These are phyloP conservation scores for Candida montana DNA, from an alignment of 805 yeast genomes.

Conservation along the genomic window DNA sequence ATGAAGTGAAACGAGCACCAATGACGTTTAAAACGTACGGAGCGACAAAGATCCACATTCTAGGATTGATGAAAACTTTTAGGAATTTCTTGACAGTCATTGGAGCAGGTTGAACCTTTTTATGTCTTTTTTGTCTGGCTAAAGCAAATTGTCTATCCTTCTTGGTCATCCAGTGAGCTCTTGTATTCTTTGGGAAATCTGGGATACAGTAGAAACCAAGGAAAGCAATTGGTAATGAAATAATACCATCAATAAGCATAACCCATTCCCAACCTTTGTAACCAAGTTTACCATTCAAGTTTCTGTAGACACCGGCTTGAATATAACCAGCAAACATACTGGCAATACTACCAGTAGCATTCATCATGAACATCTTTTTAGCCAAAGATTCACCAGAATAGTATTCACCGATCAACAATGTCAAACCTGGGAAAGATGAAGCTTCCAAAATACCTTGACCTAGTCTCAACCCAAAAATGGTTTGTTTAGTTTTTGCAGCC, in stretches of 20 bases:
- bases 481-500: slow-evolving; percentile 3
- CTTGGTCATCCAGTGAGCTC: slow-evolving; percentile 3
- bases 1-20: background rate
- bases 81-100: background rate
- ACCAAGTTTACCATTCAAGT: slow-evolving; percentile 34
- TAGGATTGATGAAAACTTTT: background rate
- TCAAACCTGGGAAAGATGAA: slow-evolving; percentile 11
- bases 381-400: slow-evolving; percentile 7
- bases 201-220: slow-evolving; percentile 40
- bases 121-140: slow-evolving; percentile 2
- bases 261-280: slow-evolving; percentile 46
- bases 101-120: slow-evolving; percentile 1
- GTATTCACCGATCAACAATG: slow-evolving; percentile 8
- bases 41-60: slow-evolving; percentile 1
- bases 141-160: slow-evolving; percentile 7
- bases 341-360: slow-evolving; percentile 7
- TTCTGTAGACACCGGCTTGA: slow-evolving; percentile 37
- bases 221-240: slow-evolving; percentile 44
- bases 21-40: background rate
- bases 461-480: slow-evolving; percentile 8
- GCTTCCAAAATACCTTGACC: slow-evolving; percentile 13
- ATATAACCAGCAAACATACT: slow-evolving; percentile 31
- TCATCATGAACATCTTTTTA: slow-evolving; percentile 12
- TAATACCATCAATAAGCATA: slow-evolving; percentile 41
- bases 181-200: slow-evolving; percentile 29